Evolutionary conservation across 2,329 filamentous ascomycete genomes (phyloP), one percentile per base, ranked within the genome.

Genomic region (Xylariaceae sp.): DNA sequence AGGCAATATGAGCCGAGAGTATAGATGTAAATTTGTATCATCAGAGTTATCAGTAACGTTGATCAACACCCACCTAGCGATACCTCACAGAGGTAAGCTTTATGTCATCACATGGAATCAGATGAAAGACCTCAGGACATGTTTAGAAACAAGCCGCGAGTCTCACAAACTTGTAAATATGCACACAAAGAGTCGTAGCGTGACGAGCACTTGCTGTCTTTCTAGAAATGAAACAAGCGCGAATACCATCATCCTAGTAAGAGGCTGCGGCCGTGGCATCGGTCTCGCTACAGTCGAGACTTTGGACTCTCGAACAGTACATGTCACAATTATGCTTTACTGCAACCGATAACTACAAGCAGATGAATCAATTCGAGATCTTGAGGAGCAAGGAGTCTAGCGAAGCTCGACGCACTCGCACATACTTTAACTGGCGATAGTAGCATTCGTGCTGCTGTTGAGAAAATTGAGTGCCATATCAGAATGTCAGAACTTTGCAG

Each of bases 241-340:
- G 10, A 54, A 51, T 50, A 45, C 48, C 31, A 6, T 49, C 31
- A 48, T 57, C 42, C 28, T 54, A 16, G 54, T 54, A 14, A 56
- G 51, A 4, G 50, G 52, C 16, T 39, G 50, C 17, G 57, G 57
- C 41, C 48, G 54, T 36, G 51, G 54, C 22, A 53, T 55, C 17
- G 50, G 50, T 13, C n/a, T 54, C 41, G 50, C 46, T n/a, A 53
- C 53, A 12, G 52, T 54, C 31, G 42, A 54, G 43, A 46, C 47
- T 39, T 31, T 44, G 12, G 48, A 50, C 19, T 54, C 17, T 38
- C 38, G 54, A 42, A 17, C 54, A 33, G 41, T 22, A 12, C 43
- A 52, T 36, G 45, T 40, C 7, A 52, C 48, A 4, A 17, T 55
- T 19, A 16, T 58, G 18, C 44, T 57, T 1, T 48, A 48, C 13